Conservation (phyloP, 495 filamentous ascomycete species). For the Trichoderma virens region DNA sequence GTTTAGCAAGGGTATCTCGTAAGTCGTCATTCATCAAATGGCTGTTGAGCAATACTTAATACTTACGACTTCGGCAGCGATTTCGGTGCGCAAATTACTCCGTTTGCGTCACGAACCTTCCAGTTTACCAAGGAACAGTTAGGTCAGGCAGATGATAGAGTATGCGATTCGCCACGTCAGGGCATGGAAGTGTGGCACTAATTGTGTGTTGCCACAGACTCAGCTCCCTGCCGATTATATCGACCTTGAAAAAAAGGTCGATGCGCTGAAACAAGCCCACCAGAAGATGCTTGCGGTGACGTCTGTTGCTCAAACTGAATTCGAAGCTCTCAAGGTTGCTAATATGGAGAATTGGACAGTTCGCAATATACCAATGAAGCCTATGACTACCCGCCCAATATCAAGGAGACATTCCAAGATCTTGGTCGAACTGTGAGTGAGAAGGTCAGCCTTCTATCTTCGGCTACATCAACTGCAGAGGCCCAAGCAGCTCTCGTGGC, state of each 20-base stretch:
- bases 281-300: slow-evolving; percentile 95
- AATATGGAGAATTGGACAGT: slow-evolving; percentile 37
- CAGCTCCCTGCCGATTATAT: slow-evolving; percentile 96
- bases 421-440: slow-evolving; percentile 91
- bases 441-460: slow-evolving; percentile 84
- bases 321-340: not conserved
- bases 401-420: slow-evolving; percentile 95
- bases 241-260: slow-evolving; percentile 96
- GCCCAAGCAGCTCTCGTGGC: slow-evolving; percentile 91
- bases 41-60: slow-evolving; percentile 11
- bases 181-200: slow-evolving; percentile 14
- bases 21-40: not conserved
- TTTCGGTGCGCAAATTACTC: slow-evolving; percentile 57
- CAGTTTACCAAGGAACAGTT: slow-evolving; percentile 97
- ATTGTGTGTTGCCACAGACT: slow-evolving; percentile 45
- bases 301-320: slow-evolving; percentile 56
- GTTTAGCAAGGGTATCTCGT: slow-evolving; percentile 13
- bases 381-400: slow-evolving; percentile 98
- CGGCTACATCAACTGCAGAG: slow-evolving; percentile 77
- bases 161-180: slow-evolving; percentile 23
- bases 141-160: slow-evolving; percentile 92
- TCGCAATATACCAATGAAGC: slow-evolving; percentile 93
- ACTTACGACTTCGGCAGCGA: slow-evolving; percentile 22
- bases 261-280: slow-evolving; percentile 94
- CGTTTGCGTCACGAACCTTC: slow-evolving; percentile 87